Base-by-base conservation (phyloP, 2,329 filamentous ascomycete species). In the Acrocalymma vagum region DNA sequence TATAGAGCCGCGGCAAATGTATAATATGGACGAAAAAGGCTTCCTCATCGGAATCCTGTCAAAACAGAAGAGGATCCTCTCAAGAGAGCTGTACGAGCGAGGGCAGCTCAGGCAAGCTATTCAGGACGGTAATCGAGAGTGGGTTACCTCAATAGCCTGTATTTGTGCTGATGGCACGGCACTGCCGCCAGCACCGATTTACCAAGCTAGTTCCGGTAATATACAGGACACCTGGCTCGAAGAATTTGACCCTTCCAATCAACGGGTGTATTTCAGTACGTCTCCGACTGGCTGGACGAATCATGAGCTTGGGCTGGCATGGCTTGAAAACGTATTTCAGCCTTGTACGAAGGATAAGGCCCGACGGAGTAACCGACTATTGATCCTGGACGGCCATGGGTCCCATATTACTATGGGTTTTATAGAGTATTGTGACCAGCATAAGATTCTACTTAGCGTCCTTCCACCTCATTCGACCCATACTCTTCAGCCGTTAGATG, bases 21-120 rank as follows among this genome's bases (percentile, higher is more conserved):
- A 42, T 21, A 42, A 41, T 29, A 41, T 45, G 24, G 42, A 45
- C 38, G 24, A 41, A 32, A 41, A 45, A 25, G 37, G 42, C 33
- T 42, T 44, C 18, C 8, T 44, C 8, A 38, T 44, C 29, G 9
- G 32, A 5, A 21, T 35, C n/a, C 22, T 33, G 4, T 33, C 9
- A 9, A 33, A 35, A 26, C 16, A 10, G 8, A 45, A 45, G 32
- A 24, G 31, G 3, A 17, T 45, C 2, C 41, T 45, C 27, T 40
- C 14, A 26, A 43, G 25, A 22, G 11, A 6, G 10, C 11, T 30
- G n/a, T 38, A 18, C 29, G 17, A 27, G 28, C 5, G n/a, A 4
- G 16, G 30, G 15, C 22, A 34, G 18, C 4, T 39, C 3, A 15
- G 10, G 35, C 17, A 31, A 11, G 21, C 26, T 10, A 9, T 35